Evolutionary conservation across 306 rosid genomes (phyloP).

Genomic region (Pyrus pyrifolia): DNA sequence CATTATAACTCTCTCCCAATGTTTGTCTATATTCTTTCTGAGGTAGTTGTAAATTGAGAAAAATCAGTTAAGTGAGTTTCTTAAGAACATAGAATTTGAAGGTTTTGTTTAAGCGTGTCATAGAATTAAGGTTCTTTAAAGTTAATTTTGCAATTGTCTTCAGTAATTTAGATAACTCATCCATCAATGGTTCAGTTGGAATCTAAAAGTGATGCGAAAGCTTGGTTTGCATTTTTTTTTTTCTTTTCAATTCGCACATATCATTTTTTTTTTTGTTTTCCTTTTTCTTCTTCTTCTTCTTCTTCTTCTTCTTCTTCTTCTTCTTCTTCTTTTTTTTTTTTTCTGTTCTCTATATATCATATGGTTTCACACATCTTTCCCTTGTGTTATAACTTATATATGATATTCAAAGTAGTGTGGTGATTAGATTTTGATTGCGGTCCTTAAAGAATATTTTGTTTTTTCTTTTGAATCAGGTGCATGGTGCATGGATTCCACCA

Average conservation of each 20-base stretch:
- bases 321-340: background rate
- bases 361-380: background rate
- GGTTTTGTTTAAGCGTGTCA: background rate
- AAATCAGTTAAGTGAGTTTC: background rate
- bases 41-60: background rate
- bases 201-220: background rate
- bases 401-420: background rate
- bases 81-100: background rate
- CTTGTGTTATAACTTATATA: background rate
- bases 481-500: slow-evolving; percentile 87
- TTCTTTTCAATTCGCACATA: background rate
- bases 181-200: background rate
- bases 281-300: no score
- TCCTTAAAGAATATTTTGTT: slow-evolving; percentile 24
- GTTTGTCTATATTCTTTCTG: background rate
- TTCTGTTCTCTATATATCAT: background rate
- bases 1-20: background rate
- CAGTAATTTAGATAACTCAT: background rate
- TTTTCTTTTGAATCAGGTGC: slow-evolving; percentile 47
- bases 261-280: background rate
- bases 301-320: no score
- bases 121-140: background rate
- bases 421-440: background rate
- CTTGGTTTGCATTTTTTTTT: background rate
- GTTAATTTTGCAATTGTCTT: background rate